A percentile compares a stretch with the other conserved stretches of the same genome.
Conservation (phyloP, 768 basidiomycete genomes). For the Coprinopsis sp. region DNA sequence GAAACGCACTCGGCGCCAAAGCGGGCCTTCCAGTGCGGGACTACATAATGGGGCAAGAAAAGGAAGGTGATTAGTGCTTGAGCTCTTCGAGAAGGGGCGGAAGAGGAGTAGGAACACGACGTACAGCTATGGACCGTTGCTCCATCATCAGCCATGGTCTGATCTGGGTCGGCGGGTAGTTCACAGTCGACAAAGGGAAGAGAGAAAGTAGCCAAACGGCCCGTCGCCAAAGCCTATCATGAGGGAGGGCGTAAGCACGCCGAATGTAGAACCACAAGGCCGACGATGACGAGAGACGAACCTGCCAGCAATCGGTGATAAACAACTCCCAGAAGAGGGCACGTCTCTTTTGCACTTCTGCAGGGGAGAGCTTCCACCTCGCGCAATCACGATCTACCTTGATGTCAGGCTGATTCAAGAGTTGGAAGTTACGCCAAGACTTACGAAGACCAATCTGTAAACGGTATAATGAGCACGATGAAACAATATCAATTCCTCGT, state of each 20-base stretch:
- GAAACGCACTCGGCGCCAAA: constrained; percentile 65
- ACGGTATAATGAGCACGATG: constrained; percentile 6
- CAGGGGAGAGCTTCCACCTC: constrained; percentile 55
- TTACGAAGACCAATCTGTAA: constrained; percentile 63
- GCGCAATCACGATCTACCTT: constrained; percentile 64
- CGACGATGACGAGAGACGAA: constrained; percentile 20
- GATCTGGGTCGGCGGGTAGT: constrained; percentile 55
- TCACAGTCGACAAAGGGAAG: constrained; percentile 72
- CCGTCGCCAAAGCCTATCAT: constrained; percentile 60
- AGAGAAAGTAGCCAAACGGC: constrained; percentile 63
- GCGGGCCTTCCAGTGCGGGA: constrained; percentile 66
- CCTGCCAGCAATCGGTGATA: constrained; percentile 74
- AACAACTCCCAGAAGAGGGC: constrained; percentile 72
- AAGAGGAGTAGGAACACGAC: constrained; percentile 18
- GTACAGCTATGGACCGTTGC: constrained; percentile 54
- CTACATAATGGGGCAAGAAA: constrained; percentile 27
- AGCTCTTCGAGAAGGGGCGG: not conserved
- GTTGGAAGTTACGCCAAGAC: constrained; percentile 22
- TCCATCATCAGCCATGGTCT: constrained; percentile 56
- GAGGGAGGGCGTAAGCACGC: not conserved
- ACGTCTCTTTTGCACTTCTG: constrained; percentile 67
- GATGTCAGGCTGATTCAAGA: constrained; percentile 9
- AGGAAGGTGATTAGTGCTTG: not conserved
- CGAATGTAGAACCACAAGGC: not conserved
- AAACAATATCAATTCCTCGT: constrained; percentile 1